phyloP scores from a whole-genome alignment of 805 yeast genomes.

The Barnettozyma wickerhamii region DNA sequence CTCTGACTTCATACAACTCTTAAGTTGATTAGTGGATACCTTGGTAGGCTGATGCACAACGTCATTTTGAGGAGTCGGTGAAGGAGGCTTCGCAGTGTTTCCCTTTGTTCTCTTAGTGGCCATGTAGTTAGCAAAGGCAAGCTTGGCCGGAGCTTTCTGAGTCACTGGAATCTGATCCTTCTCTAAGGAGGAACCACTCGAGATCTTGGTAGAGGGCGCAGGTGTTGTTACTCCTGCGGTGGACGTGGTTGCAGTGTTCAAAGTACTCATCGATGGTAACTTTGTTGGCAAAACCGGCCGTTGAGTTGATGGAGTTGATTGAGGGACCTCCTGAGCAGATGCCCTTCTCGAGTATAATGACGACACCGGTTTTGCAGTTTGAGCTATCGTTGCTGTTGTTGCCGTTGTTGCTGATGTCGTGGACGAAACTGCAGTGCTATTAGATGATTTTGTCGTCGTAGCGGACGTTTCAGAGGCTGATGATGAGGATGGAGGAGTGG shows the following conservation, averaged over 20 bases:
- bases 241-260: not conserved
- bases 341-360: not conserved
- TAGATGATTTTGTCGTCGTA: too few species aligned
- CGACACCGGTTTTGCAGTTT: not conserved
- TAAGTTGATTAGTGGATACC: too few species aligned
- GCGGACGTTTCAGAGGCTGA: too few species aligned
- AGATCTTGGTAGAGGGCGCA: too few species aligned
- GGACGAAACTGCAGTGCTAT: too few species aligned
- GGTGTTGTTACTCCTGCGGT: too few species aligned
- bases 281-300: not conserved
- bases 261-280: too few species aligned
- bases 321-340: not conserved
- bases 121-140: not conserved
- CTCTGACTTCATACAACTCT: constrained; percentile 4
- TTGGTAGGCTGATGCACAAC: too few species aligned
- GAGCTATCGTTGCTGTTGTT: not conserved
- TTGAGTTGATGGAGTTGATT: not conserved
- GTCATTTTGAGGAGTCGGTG: too few species aligned
- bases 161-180: too few species aligned
- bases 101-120: not conserved
- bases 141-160: not conserved
- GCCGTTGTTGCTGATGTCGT: not conserved
- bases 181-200: too few species aligned
- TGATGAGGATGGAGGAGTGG: too few species aligned
- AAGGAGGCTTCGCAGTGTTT: not conserved